A percentile compares a stretch with the other conserved stretches of the same genome.
Evolutionary conservation across 345 rosid species (phyloP).

Genomic region (Carallia brachiata): DNA sequence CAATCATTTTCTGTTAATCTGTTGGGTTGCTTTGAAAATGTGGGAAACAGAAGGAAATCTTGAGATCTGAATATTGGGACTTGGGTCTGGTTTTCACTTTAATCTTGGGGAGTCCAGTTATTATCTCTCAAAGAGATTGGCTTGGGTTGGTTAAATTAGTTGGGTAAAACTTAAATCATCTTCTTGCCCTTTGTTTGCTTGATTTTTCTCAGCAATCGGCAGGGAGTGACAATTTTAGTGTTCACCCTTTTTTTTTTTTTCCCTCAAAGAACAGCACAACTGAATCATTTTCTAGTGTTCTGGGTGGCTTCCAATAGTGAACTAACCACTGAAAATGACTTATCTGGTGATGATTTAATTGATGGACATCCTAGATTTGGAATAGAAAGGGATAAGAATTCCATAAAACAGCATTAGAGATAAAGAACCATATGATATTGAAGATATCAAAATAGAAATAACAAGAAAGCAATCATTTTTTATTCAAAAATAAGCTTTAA

Average conservation of each 20-base stretch:
- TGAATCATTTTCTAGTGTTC: too few relatives aligned
- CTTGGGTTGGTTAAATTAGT: background rate
- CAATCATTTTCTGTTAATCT: background rate
- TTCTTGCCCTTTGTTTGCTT: background rate
- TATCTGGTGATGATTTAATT: too few relatives aligned
- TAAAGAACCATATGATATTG: too few relatives aligned
- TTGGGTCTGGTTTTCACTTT: background rate
- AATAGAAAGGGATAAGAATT: too few relatives aligned
- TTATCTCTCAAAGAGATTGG: background rate
- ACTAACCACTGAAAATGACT: too few relatives aligned
- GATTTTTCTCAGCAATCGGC: background rate
- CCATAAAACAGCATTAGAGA: too few relatives aligned
- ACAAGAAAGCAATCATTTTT: background rate
- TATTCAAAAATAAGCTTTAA: background rate
- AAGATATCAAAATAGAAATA: too few relatives aligned
- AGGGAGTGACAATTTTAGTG: too few relatives aligned
- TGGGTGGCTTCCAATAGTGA: too few relatives aligned
- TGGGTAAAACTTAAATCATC: background rate
- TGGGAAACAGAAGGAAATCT: conserved; percentile 4
- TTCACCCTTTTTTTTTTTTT: too few relatives aligned
- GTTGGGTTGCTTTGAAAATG: conserved; percentile 3
- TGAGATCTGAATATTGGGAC: background rate
- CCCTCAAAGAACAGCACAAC: too few relatives aligned
- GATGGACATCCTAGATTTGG: too few relatives aligned
- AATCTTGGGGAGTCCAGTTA: background rate